Base-by-base conservation (phyloP, 2,329 filamentous ascomycete genomes). In the Fusarium burgessii region DNA sequence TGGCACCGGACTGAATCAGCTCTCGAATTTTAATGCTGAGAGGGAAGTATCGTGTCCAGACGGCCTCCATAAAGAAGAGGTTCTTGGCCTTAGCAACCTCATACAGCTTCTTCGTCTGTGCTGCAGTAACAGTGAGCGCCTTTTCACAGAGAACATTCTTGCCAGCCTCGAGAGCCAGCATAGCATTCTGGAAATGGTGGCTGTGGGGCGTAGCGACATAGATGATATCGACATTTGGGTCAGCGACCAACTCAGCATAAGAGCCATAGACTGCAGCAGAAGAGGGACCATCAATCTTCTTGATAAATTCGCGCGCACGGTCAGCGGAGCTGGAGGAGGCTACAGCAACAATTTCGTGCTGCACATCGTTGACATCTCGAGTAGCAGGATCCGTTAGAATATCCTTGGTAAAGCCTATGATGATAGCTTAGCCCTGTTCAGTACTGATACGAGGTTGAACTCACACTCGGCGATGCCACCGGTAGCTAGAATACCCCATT, bases 121-220 rank as follows among this genome's bases (percentile, higher is more conserved):
- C 85, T 5, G 92, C 93, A 70, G 92, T 97, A 69, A 95, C 92
- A 2, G 94, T 97, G 76, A 97, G 91, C 0, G 94, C 89, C 85
- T 97, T 97, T 82, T 97, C 94, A 80, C 94, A 97, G 36, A 97
- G 88, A 33, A 97, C 93, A 76, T 95, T 88, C 86, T 97, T 97
- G 76, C 93, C 92, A 11, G 92, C 92, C 72, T 93, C 88, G 41
- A 97, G 86, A 45, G 91, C 92, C n/a, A 97, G 87, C 89, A 94
- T 93, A 70, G 90, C 88, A 82, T 97, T 95, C 80, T 97, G 93
- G 84, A 95, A 97, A 84, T 97, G 94, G 80, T 97, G 94, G 75
- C 92, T 95, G 83, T 97, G 94, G 18, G 94, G 94, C 7, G 94
- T 97, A 27, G 93, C 94, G 60, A 97, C 89, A 81, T 97, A 97